A percentile compares a stretch with the other conserved stretches of the same genome.
These are phyloP conservation scores for Lachnellula cervina DNA, from an alignment of 2,329 filamentous ascomycete genomes.

Conservation along the genomic window DNA sequence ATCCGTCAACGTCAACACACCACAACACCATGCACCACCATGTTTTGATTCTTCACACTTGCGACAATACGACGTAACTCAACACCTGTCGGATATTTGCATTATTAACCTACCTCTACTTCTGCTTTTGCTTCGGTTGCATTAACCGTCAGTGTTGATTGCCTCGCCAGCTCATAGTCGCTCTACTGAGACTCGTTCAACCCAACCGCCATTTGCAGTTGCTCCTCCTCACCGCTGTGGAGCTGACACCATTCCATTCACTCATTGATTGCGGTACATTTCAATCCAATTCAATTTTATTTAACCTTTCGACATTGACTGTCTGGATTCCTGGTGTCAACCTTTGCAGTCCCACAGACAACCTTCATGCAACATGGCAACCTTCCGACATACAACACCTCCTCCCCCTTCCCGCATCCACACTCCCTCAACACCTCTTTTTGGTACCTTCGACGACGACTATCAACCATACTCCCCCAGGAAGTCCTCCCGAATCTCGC, in stretches of 20 bases:
- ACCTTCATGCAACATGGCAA: slow-evolving; percentile 7
- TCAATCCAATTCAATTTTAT: too few relatives aligned
- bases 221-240: too few relatives aligned
- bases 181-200: too few relatives aligned
- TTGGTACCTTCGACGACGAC: slow-evolving; percentile 57
- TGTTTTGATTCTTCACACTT: background rate
- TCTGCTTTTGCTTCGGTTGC: background rate
- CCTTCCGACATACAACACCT: slow-evolving; percentile 46
- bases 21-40: background rate
- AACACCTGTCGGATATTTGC: background rate
- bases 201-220: too few relatives aligned
- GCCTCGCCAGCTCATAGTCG: too few relatives aligned
- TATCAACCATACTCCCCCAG: slow-evolving; percentile 71
- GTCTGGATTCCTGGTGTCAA: background rate
- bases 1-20: background rate
- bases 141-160: background rate
- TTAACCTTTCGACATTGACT: too few relatives aligned
- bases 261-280: background rate
- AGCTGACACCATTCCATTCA: background rate
- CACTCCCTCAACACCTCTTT: slow-evolving; percentile 65
- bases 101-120: background rate
- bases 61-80: background rate
- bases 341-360: background rate
- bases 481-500: slow-evolving; percentile 61
- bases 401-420: slow-evolving; percentile 52